phyloP scores from a whole-genome alignment of 176 grass and related monocot species.

The Oryza glaberrima region DNA sequence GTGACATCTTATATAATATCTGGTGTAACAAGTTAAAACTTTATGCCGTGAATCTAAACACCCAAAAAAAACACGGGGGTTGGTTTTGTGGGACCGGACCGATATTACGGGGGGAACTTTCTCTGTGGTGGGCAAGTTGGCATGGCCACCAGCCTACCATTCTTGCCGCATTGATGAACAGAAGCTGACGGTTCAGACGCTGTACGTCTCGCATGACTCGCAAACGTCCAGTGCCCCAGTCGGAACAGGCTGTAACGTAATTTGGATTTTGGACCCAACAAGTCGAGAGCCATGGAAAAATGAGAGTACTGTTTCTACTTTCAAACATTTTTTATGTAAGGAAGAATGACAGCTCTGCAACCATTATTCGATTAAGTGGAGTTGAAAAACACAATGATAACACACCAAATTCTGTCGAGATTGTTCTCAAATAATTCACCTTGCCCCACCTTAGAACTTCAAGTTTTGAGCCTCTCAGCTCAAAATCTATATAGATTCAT shows the following conservation, averaged over 20 bases:
- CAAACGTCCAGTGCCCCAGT: background rate
- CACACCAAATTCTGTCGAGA: background rate
- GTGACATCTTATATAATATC: too few species aligned
- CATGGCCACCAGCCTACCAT: background rate
- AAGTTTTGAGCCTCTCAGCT: background rate
- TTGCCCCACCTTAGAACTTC: background rate
- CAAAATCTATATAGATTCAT: background rate
- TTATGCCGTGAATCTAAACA: too few species aligned
- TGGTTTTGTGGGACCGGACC: too few species aligned
- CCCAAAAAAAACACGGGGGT: too few species aligned
- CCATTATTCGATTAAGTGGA: too few species aligned
- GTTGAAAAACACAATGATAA: background rate
- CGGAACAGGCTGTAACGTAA: background rate
- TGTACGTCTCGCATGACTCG: background rate
- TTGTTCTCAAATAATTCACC: background rate
- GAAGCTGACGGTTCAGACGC: conserved; percentile 14
- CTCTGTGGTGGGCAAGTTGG: background rate
- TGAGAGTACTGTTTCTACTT: background rate
- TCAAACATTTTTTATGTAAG: background rate
- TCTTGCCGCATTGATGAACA: conserved; percentile 34
- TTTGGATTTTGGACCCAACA: background rate
- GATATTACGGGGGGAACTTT: background rate
- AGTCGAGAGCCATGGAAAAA: background rate
- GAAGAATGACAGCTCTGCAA: background rate
- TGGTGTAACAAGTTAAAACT: too few species aligned